Evolutionary conservation across 2,329 filamentous ascomycete genomes (phyloP).

Genomic region (Alternaria arbusti): DNA sequence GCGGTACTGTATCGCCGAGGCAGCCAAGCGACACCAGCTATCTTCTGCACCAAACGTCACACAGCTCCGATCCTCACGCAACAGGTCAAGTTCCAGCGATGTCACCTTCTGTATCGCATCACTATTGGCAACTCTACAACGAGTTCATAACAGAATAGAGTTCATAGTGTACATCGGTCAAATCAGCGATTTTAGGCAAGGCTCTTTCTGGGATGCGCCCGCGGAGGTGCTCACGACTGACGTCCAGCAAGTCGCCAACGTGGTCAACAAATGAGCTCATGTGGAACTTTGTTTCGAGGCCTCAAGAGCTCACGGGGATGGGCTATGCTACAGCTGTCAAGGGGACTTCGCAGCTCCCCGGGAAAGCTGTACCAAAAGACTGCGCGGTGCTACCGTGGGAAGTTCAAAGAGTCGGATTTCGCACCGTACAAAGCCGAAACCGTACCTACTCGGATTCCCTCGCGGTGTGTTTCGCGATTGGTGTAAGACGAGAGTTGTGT

Average conservation of each 20-base stretch:
- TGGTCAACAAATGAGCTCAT: background rate
- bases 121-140: background rate
- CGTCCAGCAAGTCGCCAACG: background rate
- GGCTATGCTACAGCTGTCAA: background rate
- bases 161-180: background rate
- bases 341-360: background rate
- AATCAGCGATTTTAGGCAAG: background rate
- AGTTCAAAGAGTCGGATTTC: background rate
- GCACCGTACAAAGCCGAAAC: background rate
- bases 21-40: background rate
- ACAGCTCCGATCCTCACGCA: background rate
- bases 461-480: background rate
- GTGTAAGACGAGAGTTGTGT: background rate
- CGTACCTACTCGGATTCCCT: background rate
- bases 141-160: background rate
- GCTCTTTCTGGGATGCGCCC: background rate
- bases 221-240: background rate
- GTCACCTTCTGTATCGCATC: background rate
- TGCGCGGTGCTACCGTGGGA: background rate
- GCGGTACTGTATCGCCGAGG: background rate
- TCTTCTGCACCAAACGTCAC: background rate
- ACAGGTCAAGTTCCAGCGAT: background rate
- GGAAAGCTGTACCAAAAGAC: background rate
- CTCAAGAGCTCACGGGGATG: rapidly evolving
- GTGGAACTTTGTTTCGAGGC: background rate